Percentiles rank a stretch among this genome's conserved stretches.
Evolutionary conservation across 2,329 filamentous ascomycete species (phyloP).

Genomic region (Penicillium nordicum): DNA sequence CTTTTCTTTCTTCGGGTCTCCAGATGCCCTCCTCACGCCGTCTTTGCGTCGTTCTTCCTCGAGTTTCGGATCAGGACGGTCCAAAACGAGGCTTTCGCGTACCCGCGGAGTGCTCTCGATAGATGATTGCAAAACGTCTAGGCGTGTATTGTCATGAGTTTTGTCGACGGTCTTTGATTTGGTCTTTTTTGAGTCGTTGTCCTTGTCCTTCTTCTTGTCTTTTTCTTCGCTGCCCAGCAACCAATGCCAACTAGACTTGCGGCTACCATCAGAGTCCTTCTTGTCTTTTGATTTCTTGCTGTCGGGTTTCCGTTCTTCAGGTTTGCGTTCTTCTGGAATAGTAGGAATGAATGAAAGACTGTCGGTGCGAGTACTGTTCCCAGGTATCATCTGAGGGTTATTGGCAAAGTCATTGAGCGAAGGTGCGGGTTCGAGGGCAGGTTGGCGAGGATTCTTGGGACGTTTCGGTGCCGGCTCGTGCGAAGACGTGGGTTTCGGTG

Average conservation of each 20-base stretch:
- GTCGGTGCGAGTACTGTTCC: conserved; percentile 69
- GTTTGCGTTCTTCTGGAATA: conserved; percentile 66
- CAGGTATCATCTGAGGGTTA: conserved; percentile 66
- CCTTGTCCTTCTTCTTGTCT: conserved; percentile 52
- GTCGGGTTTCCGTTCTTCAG: conserved; percentile 71
- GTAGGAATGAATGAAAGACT: conserved; percentile 77
- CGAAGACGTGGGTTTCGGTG: conserved; percentile 37
- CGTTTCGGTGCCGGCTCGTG: conserved; percentile 43
- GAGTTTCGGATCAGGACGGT: conserved; percentile 72
- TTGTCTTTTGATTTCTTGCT: conserved; percentile 62
- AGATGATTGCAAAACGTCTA: conserved; percentile 83
- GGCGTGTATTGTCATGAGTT: conserved; percentile 70
- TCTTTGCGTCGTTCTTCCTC: conserved; percentile 73
- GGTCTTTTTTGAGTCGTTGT: conserved; percentile 60
- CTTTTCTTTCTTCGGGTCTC: conserved; percentile 77
- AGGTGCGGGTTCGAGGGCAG: conserved; percentile 43
- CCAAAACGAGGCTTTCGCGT: conserved; percentile 78
- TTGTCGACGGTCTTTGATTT: conserved; percentile 53
- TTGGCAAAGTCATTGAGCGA: conserved; percentile 64
- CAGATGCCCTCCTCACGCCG: conserved; percentile 65
- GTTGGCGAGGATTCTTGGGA: conserved; percentile 28
- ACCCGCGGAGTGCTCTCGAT: conserved; percentile 64
- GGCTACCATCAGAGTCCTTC: conserved; percentile 66
- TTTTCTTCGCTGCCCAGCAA: conserved; percentile 71
- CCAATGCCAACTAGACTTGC: conserved; percentile 78